Conservation (phyloP, 805 yeast species). For the Candida coleopterorum region DNA sequence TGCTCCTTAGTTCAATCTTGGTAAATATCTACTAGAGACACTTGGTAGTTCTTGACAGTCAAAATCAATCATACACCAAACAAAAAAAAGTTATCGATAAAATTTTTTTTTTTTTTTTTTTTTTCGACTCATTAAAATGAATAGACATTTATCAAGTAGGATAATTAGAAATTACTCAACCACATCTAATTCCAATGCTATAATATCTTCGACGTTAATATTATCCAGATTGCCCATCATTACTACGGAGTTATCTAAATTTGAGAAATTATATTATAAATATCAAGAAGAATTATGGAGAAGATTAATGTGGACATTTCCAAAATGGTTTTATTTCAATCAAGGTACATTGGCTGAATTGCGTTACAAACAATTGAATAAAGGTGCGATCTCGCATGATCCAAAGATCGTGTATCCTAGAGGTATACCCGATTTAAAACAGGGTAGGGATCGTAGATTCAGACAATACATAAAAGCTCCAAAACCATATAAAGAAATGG, state of each 20-base stretch:
- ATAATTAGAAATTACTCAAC: conserved; percentile 14
- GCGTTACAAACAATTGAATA: conserved; percentile 68
- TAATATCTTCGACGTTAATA: conserved; percentile 49
- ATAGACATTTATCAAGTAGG: conserved; percentile 3
- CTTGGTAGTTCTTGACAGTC: background rate
- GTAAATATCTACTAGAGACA: too few relatives aligned
- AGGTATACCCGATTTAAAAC: conserved; percentile 83
- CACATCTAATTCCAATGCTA: conserved; percentile 5
- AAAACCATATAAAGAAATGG: conserved; percentile 43
- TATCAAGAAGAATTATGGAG: conserved; percentile 85
- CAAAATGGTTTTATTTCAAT: conserved; percentile 85
- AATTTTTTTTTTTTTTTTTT: background rate
- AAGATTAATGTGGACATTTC: conserved; percentile 96
- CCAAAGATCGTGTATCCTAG: conserved; percentile 75
- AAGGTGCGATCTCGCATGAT: conserved; percentile 65
- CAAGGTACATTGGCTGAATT: conserved; percentile 87
- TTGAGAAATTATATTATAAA: conserved; percentile 70
- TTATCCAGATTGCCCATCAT: conserved; percentile 81
- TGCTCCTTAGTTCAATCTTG: too few relatives aligned
- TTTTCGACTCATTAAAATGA: too few relatives aligned
- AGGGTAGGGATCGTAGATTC: conserved; percentile 80
- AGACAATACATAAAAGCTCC: conserved; percentile 81
- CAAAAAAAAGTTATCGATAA: background rate
- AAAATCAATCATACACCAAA: background rate
- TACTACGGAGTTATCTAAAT: conserved; percentile 67